Percentiles rank a stretch among this genome's conserved stretches.
These are phyloP conservation scores for Cylindrotheca fusiformis DNA, from an alignment of 108 stramenopile species.

Conservation along the genomic window DNA sequence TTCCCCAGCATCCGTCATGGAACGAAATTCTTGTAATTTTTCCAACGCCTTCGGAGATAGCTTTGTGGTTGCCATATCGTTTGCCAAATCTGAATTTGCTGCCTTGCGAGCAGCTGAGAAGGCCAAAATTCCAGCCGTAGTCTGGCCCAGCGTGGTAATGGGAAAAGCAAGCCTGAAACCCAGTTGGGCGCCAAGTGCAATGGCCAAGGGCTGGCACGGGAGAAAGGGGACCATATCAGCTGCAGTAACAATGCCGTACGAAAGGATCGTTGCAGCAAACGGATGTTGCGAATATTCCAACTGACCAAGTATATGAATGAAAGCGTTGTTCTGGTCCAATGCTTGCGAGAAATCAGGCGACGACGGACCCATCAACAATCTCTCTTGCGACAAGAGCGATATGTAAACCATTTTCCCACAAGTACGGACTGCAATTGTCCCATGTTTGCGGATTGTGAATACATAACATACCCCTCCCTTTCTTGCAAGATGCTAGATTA, in stretches of 20 bases:
- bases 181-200: conserved; percentile 9
- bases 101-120: conserved; percentile 12
- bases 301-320: neutral
- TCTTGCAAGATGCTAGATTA: no score
- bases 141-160: conserved; percentile 12
- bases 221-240: conserved; percentile 31
- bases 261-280: neutral
- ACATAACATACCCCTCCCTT: no score
- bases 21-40: neutral
- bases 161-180: conserved; percentile 14
- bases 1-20: neutral
- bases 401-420: no score
- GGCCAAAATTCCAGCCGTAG: conserved; percentile 15
- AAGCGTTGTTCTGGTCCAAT: neutral
- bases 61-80: neutral
- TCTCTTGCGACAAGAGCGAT: neutral
- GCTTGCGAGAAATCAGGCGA: neutral
- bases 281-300: neutral
- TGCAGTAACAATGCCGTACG: conserved; percentile 9
- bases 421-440: no score
- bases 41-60: neutral
- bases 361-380: neutral
- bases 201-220: conserved; percentile 25
- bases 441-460: no score
- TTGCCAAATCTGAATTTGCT: conserved; percentile 2